phyloP scores from a whole-genome alignment of 2,329 filamentous ascomycete species.

The Biscogniauxia mediterranea region DNA sequence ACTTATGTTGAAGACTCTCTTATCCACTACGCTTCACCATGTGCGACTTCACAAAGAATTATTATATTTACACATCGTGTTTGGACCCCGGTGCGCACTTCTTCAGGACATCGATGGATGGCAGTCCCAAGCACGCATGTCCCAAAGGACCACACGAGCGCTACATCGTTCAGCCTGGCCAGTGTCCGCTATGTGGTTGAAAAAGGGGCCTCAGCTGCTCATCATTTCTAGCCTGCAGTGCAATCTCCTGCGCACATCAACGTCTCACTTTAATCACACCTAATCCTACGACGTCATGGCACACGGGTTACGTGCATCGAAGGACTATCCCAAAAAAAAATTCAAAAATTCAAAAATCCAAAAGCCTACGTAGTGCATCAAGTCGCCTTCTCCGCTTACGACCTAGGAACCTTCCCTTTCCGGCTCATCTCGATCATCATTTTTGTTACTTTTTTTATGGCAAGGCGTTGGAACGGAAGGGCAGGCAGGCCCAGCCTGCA shows the following conservation, averaged over 20 bases:
- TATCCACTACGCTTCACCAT: conserved; percentile 33
- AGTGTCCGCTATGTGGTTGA: conserved; percentile 53
- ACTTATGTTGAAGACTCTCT: not conserved
- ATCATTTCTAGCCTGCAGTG: conserved; percentile 1
- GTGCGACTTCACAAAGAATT: conserved; percentile 71
- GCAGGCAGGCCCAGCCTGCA: conserved; percentile 4
- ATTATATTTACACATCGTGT: conserved; percentile 73
- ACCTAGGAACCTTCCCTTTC: conserved; percentile 4
- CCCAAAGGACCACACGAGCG: conserved; percentile 67
- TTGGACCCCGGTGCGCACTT: conserved; percentile 68
- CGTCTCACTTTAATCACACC: conserved; percentile 9
- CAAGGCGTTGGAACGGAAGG: conserved; percentile 21
- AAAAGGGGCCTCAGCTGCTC: not conserved
- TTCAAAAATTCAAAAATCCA: too few relatives aligned
- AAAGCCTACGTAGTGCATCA: conserved; percentile 10
- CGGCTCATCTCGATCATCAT: conserved; percentile 12
- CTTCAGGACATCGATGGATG: conserved; percentile 67
- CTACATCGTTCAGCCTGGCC: conserved; percentile 68
- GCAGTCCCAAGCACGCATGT: conserved; percentile 58
- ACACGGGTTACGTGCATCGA: conserved; percentile 2
- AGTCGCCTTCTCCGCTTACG: conserved; percentile 10
- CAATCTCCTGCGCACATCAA: conserved; percentile 4
- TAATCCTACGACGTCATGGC: not conserved
- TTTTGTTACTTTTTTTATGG: conserved; percentile 8
- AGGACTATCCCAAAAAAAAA: not conserved